Evolutionary conservation across 768 basidiomycete genomes (phyloP), one percentile per base, ranked within the genome.

Genomic region (Agrocybe praecox): DNA sequence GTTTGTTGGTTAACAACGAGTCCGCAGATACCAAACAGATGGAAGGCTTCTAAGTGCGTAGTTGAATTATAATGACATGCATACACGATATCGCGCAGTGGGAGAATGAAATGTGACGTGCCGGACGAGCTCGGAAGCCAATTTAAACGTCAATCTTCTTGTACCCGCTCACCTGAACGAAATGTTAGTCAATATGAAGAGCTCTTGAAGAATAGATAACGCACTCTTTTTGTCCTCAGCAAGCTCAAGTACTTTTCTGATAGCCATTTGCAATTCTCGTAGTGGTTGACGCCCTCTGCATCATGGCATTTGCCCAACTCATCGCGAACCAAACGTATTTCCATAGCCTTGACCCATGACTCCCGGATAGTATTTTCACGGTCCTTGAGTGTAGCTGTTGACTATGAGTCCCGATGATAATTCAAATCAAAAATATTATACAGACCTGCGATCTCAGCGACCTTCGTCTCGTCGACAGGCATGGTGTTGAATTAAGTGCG

Each of bases 321-420:
- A 56, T 92, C 89, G 58, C 87, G 86, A 46, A 97, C 93, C 56
- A 98, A 79, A 47, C 91, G 86, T 29, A 87, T 85, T 72, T 97
- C 95, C 94, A 98, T 96, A 19, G 92, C 88, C 63, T 87, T 89
- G 29, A 97, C 83, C 96, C 96, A 98, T 49, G 92, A 91, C 76
- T 98, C 95, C 50, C 91, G 86, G 67, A 98, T 78, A 72, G 83
- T 77, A 46, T 84, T 75, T 59, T 96, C 94, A 40, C 91, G 88
- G 63, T 81, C 82, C 64, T 83, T 74, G 49, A 90, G 72, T 69
- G 82, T 85, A 17, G 80, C 90, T 92, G 53, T 19, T 47, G 33
- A 8, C 17, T 24, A 32, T 49, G 6, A 54, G 43, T 18, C 15
- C 43, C 9, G 55, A 18, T 15, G 8, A 29, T 8, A 34, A 44